Base-by-base conservation (phyloP, 805 yeast species). In the Jamesozyma jinghongensis region DNA sequence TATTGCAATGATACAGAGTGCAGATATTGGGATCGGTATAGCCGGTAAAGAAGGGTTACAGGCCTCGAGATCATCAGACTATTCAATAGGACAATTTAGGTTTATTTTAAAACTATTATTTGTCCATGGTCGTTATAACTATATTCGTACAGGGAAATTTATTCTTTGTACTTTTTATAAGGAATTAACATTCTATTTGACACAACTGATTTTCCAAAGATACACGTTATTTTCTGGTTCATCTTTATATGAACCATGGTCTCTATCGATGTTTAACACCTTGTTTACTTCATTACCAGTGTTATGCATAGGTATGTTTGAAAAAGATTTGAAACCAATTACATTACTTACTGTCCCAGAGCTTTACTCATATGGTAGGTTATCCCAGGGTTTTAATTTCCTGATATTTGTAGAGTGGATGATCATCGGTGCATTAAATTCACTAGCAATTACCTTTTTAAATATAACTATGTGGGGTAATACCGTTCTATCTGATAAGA, bases 1-100 rank as follows among this genome's bases (percentile, higher is more conserved):
- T 62, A 88, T 92, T 57, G 97, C 99, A 1, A 92, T 92, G 99
- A 92, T 92, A 46, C 97, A 92, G 65, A 82, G 94, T 55, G 99
- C 99, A 0, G 97, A 92, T 62, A 86, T 92, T 41, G 99, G 99
- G 22, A 76, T 92, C 47, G 98, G 98, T 22, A 92, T 92, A 40
- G 88, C 97, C 1, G 99, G 98, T 29, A 84, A 82, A 51, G 98
- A 92, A 63, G 98, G 98, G 1, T 66, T 92, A 33, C 98, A 92
- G 56, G 98, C 98, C 0, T 95, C 98, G 0, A 70, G 98, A 52
- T 74, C 95, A 0, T 80, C 97, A 0, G 99, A 92, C 62, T 92
- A 85, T 56, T 81, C 97, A 1, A 83, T 92, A 57, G 99, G 94
- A 0, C 98, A 92, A 59, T 92, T 92, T 65, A 69, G 95, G 44